A percentile compares a stretch with the other conserved stretches of the same genome.
Evolutionary conservation across 2,329 filamentous ascomycete genomes (phyloP).

Genomic region (Ustulina deusta): DNA sequence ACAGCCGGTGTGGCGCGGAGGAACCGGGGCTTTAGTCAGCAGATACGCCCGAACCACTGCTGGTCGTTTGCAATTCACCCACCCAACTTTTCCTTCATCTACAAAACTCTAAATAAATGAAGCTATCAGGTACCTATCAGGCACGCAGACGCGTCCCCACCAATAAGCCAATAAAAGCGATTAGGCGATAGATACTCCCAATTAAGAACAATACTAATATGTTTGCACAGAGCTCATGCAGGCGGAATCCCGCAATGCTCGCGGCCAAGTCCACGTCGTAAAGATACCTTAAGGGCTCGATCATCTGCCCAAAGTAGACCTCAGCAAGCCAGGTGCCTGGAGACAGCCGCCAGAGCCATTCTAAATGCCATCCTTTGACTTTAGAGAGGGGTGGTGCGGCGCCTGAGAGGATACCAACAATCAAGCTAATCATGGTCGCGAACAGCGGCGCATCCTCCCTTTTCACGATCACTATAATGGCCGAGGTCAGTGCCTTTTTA

Average conservation of each 20-base stretch:
- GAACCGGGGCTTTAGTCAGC: too few species aligned
- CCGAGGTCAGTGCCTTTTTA: slow-evolving; percentile 8
- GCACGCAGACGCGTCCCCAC: slow-evolving; percentile 51
- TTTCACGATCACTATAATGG: slow-evolving; percentile 58
- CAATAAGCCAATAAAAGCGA: slow-evolving; percentile 59
- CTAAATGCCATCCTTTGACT: slow-evolving; percentile 64
- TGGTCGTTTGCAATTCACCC: background rate
- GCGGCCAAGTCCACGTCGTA: slow-evolving; percentile 63
- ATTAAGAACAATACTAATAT: slow-evolving; percentile 58
- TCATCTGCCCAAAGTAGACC: slow-evolving; percentile 65
- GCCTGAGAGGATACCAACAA: slow-evolving; percentile 66
- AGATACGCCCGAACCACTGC: too few species aligned
- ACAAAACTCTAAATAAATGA: background rate
- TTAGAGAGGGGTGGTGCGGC: slow-evolving; percentile 63
- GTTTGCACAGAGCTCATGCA: slow-evolving; percentile 61
- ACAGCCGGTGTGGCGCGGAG: too few species aligned
- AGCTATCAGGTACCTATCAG: slow-evolving; percentile 44
- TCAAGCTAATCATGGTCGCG: slow-evolving; percentile 65
- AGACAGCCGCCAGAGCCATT: slow-evolving; percentile 66
- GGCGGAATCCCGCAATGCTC: slow-evolving; percentile 57
- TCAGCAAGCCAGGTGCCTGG: slow-evolving; percentile 69
- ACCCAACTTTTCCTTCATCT: background rate
- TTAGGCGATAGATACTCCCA: slow-evolving; percentile 58
- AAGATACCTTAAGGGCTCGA: slow-evolving; percentile 62
- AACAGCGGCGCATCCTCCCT: slow-evolving; percentile 68